A percentile compares a stretch with the other conserved stretches of the same genome.
Evolutionary conservation across 495 filamentous ascomycete genomes (phyloP).

Genomic region (Penicillium silybi): DNA sequence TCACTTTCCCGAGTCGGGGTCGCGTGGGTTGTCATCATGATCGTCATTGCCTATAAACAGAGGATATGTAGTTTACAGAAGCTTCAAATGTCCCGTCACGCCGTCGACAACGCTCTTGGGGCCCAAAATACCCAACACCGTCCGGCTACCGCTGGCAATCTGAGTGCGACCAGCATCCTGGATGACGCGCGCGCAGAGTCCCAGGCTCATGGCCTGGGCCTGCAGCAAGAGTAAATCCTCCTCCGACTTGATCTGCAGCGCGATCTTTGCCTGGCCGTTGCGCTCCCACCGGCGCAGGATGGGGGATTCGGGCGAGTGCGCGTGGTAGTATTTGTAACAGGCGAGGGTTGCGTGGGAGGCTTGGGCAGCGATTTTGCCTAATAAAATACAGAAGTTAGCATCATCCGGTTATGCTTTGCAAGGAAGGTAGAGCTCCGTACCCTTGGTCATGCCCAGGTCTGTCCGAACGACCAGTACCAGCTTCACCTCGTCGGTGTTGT

Average conservation of each 20-base stretch:
- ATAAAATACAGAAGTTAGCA: constrained; percentile 1
- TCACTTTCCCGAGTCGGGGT: background rate
- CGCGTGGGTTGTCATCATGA: constrained; percentile 17
- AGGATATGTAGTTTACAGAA: constrained; percentile 53
- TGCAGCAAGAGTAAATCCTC: constrained; percentile 76
- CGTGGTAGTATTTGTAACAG: constrained; percentile 81
- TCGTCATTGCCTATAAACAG: constrained; percentile 17
- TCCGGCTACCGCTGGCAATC: constrained; percentile 88
- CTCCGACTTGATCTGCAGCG: constrained; percentile 76
- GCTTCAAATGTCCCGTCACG: constrained; percentile 84
- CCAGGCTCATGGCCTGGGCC: constrained; percentile 74
- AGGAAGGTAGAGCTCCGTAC: constrained; percentile 40
- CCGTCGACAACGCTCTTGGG: constrained; percentile 82
- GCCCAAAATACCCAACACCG: constrained; percentile 85
- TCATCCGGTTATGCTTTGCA: background rate
- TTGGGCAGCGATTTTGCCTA: constrained; percentile 97
- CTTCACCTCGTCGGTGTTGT: constrained; percentile 79
- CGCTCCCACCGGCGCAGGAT: constrained; percentile 84
- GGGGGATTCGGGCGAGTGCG: constrained; percentile 51
- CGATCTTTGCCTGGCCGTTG: constrained; percentile 85
- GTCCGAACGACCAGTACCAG: constrained; percentile 88
- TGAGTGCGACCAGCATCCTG: constrained; percentile 96
- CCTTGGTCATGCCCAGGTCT: constrained; percentile 95
- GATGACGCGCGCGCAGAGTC: constrained; percentile 82
- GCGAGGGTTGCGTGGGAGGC: constrained; percentile 93